phyloP scores from a whole-genome alignment of 1,284 basidiomycete species.

The Ceratobasidium sp. region DNA sequence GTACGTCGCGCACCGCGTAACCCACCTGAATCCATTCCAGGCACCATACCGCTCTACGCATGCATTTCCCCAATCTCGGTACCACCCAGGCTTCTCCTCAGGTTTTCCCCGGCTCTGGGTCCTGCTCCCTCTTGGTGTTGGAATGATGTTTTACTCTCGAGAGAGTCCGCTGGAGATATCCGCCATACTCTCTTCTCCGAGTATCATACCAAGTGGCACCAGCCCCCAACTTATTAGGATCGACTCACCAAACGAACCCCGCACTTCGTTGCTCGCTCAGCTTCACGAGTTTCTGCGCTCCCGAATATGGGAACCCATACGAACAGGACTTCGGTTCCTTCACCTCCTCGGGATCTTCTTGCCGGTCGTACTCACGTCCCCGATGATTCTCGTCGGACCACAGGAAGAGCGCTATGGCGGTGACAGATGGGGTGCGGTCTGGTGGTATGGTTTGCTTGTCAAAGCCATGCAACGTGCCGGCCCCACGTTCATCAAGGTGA shows the following conservation, averaged over 20 bases:
- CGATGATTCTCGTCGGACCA: conserved; percentile 85
- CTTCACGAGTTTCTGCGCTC: conserved; percentile 59
- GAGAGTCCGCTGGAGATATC: conserved; percentile 36
- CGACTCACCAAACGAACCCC: conserved; percentile 40
- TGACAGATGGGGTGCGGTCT: conserved; percentile 86
- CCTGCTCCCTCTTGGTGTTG: conserved; percentile 31
- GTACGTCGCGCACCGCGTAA: background rate
- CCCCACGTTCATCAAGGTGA: conserved; percentile 96
- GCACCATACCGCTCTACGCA: conserved; percentile 27
- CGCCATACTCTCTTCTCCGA: conserved; percentile 42
- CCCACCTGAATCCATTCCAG: conserved; percentile 16
- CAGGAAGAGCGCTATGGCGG: conserved; percentile 58
- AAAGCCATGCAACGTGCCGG: conserved; percentile 93
- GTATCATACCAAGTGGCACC: conserved; percentile 43
- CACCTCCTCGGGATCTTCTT: conserved; percentile 86
- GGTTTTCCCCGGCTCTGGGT: conserved; percentile 31
- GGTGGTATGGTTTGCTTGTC: conserved; percentile 96
- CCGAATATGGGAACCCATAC: conserved; percentile 84
- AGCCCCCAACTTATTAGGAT: conserved; percentile 23
- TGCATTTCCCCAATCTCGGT: conserved; percentile 14
- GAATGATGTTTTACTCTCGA: conserved; percentile 12
- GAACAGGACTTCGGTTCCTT: conserved; percentile 86
- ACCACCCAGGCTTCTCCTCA: background rate
- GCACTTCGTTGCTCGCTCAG: conserved; percentile 33
- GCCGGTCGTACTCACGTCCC: conserved; percentile 85